Conservation (phyloP, 345 rosid genomes). For the Citrus glauca region DNA sequence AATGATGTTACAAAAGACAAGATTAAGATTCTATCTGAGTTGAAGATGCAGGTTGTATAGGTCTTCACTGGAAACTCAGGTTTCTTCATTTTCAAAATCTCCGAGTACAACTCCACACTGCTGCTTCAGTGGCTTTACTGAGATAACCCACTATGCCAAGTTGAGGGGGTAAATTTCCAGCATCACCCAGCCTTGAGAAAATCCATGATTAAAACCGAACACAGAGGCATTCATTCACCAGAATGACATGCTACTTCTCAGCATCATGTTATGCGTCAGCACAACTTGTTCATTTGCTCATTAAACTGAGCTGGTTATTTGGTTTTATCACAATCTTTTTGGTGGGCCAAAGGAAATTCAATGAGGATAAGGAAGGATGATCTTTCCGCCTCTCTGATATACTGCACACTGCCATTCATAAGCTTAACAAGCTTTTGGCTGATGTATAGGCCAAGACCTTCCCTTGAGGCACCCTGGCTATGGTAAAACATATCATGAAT, state of each 20-base stretch:
- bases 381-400: constrained; percentile 64
- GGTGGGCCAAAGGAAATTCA: constrained; percentile 53
- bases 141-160: not conserved
- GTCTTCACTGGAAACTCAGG: too few species aligned
- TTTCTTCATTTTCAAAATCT: not conserved
- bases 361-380: constrained; percentile 62
- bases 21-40: not conserved
- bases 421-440: constrained; percentile 71
- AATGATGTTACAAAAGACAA: not conserved
- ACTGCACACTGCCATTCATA: constrained; percentile 78
- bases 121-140: not conserved
- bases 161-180: not conserved
- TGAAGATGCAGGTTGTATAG: not conserved
- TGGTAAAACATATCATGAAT: constrained; percentile 70
- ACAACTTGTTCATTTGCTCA: not conserved
- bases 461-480: constrained; percentile 52
- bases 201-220: not conserved
- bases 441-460: constrained; percentile 74
- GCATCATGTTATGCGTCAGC: not conserved
- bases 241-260: not conserved
- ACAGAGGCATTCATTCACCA: not conserved
- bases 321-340: not conserved
- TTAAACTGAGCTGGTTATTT: not conserved
- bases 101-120: not conserved
- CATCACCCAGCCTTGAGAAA: not conserved